Conservation (phyloP, 805 yeast genomes). For the Pichia thaimueangensis region DNA sequence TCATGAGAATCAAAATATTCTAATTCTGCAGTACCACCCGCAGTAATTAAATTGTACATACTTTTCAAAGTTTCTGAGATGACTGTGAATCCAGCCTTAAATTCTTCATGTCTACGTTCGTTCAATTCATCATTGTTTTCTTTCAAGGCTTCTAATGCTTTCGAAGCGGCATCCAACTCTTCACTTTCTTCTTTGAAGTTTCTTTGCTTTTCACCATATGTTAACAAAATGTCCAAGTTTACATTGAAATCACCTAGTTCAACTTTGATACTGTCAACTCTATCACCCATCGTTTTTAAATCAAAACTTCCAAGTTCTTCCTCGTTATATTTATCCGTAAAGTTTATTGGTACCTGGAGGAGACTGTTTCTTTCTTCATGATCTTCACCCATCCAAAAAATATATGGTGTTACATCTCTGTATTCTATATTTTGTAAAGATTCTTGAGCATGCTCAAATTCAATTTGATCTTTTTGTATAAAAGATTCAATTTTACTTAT, state of each 20-base stretch:
- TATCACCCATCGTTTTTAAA: slow-evolving; percentile 40
- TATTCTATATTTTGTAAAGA: slow-evolving; percentile 30
- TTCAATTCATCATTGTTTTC: slow-evolving; percentile 60
- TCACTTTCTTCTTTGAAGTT: slow-evolving; percentile 60
- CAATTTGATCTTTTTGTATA: slow-evolving; percentile 29
- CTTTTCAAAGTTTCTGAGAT: slow-evolving; percentile 87
- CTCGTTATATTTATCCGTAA: slow-evolving; percentile 33
- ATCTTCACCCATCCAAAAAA: slow-evolving; percentile 44
- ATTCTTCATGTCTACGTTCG: slow-evolving; percentile 73
- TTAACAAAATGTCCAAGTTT: slow-evolving; percentile 69
- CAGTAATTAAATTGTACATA: slow-evolving; percentile 97
- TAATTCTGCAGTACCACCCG: slow-evolving; percentile 98
- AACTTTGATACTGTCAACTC: slow-evolving; percentile 49
- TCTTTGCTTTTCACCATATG: slow-evolving; percentile 59
- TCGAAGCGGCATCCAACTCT: slow-evolving; percentile 44
- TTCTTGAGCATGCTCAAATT: slow-evolving; percentile 28
- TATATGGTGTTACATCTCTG: slow-evolving; percentile 47
- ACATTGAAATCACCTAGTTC: slow-evolving; percentile 51
- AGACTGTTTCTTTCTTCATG: slow-evolving; percentile 18
- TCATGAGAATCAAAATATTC: slow-evolving; percentile 93
- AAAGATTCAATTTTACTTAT: slow-evolving; percentile 25
- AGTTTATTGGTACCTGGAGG: slow-evolving; percentile 23
- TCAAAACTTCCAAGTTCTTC: slow-evolving; percentile 48
- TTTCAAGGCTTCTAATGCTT: slow-evolving; percentile 56
- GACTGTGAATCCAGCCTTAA: slow-evolving; percentile 84